Evolutionary conservation across 345 rosid genomes (phyloP).

Genomic region (Capsella bursapastoris): DNA sequence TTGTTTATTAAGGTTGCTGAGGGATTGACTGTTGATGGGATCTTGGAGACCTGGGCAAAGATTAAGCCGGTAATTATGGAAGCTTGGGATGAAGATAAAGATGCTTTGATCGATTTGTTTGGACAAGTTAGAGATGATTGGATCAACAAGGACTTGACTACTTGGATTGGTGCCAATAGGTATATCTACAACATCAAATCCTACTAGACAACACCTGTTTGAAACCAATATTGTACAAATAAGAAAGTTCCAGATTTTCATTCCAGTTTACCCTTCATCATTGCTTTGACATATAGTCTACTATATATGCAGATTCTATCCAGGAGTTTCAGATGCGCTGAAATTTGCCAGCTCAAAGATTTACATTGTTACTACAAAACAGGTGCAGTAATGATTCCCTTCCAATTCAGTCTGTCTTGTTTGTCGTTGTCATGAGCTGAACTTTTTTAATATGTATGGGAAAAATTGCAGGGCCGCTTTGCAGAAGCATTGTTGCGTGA

Average conservation of each 20-base stretch:
- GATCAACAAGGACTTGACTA: constrained; percentile 70
- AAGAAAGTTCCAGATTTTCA: neutral
- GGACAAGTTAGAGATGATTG: constrained; percentile 94
- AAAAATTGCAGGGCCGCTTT: constrained; percentile 65
- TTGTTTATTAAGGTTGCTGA: constrained; percentile 64
- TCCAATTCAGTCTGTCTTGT: neutral
- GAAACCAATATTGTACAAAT: neutral
- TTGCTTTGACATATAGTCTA: neutral
- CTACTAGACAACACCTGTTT: neutral
- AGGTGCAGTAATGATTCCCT: constrained; percentile 50
- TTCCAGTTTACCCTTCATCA: neutral
- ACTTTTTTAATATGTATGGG: neutral
- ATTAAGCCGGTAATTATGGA: constrained; percentile 78
- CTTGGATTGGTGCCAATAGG: constrained; percentile 99
- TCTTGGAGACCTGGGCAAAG: constrained; percentile 78
- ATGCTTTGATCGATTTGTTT: constrained; percentile 68
- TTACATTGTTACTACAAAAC: constrained; percentile 86
- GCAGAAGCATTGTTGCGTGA: constrained; percentile 75
- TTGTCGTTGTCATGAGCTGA: constrained; percentile 8
- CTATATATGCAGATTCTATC: constrained; percentile 69
- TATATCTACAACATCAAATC: constrained; percentile 28
- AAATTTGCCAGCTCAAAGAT: constrained; percentile 80
- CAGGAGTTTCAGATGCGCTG: constrained; percentile 86
- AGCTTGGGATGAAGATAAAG: constrained; percentile 82
- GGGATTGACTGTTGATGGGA: constrained; percentile 70